phyloP scores from a whole-genome alignment of 257 asterid genomes.

The Jaltomata sinuosa region DNA sequence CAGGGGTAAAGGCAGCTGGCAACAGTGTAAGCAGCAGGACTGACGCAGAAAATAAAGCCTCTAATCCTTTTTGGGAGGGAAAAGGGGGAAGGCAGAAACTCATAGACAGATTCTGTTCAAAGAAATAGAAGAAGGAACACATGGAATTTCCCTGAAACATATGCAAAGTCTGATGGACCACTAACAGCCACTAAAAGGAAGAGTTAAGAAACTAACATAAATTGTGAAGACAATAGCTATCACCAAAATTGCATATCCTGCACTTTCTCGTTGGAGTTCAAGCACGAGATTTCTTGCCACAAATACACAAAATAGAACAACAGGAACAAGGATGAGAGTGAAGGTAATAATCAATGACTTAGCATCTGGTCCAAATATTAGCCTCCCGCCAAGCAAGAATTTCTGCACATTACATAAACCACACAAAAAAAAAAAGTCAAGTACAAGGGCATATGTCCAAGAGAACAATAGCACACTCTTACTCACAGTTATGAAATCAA shows the following conservation, averaged over 20 bases:
- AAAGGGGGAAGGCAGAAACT: background rate
- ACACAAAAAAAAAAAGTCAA: background rate
- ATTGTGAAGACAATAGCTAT: conserved; percentile 33
- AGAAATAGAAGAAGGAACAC: background rate
- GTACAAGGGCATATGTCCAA: background rate
- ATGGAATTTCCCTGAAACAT: background rate
- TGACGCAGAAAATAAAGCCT: background rate
- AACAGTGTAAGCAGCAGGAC: background rate
- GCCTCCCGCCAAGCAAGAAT: conserved; percentile 57
- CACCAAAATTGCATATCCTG: conserved; percentile 31
- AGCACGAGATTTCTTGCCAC: conserved; percentile 40
- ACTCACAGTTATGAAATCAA: background rate
- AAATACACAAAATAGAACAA: conserved; percentile 42
- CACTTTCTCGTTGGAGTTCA: conserved; percentile 18
- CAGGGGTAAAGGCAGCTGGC: background rate
- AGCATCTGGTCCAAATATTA: conserved; percentile 72
- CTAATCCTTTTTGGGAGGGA: background rate
- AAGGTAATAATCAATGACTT: conserved; percentile 48
- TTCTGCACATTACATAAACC: conserved; percentile 30
- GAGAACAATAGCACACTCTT: background rate
- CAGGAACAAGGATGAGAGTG: conserved; percentile 51
- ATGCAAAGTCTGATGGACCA: background rate
- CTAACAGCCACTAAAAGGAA: background rate
- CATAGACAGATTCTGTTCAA: background rate
- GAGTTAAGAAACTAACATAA: conserved; percentile 35